These are phyloP conservation scores for Candida adriatica DNA, from an alignment of 805 yeast genomes.

Conservation along the genomic window DNA sequence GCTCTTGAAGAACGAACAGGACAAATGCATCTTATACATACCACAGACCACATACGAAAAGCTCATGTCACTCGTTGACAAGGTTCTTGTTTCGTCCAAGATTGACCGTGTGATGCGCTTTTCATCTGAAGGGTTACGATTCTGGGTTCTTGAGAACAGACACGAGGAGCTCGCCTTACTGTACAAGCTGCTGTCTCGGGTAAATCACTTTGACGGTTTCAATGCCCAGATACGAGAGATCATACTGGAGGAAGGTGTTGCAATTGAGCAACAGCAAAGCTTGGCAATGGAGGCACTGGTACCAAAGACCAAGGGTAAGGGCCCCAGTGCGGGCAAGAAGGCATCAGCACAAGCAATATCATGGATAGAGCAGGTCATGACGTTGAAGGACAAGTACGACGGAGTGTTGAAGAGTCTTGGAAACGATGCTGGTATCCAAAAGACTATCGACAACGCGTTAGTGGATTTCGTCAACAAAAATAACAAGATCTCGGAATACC, in stretches of 20 bases:
- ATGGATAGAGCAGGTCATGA: slow-evolving; percentile 60
- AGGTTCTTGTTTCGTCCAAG: slow-evolving; percentile 48
- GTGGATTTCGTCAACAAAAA: slow-evolving; percentile 52
- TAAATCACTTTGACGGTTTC: slow-evolving; percentile 48
- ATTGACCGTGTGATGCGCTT: slow-evolving; percentile 47
- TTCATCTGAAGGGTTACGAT: slow-evolving; percentile 48
- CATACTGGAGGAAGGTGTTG: slow-evolving; percentile 40
- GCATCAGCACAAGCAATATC: slow-evolving; percentile 44
- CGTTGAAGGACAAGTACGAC: slow-evolving; percentile 44
- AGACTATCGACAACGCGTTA: slow-evolving; percentile 54
- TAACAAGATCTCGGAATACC: slow-evolving; percentile 42
- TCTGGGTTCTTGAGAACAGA: slow-evolving; percentile 47
- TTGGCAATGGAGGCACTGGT: background rate
- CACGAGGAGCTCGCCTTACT: slow-evolving; percentile 37
- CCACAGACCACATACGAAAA: slow-evolving; percentile 50
- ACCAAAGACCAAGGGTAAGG: slow-evolving; percentile 7
- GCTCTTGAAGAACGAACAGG: slow-evolving; percentile 57
- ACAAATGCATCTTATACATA: slow-evolving; percentile 44
- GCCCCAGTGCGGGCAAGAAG: slow-evolving; percentile 20
- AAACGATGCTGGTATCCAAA: slow-evolving; percentile 41
- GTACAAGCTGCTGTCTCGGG: slow-evolving; percentile 44
- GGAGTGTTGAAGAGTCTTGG: slow-evolving; percentile 38
- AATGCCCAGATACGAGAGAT: slow-evolving; percentile 39
- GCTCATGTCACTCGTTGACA: slow-evolving; percentile 49
- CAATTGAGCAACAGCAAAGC: slow-evolving; percentile 10